These are phyloP conservation scores for Dactylellina leptospora DNA, from an alignment of 2,329 filamentous ascomycete species.

Conservation along the genomic window DNA sequence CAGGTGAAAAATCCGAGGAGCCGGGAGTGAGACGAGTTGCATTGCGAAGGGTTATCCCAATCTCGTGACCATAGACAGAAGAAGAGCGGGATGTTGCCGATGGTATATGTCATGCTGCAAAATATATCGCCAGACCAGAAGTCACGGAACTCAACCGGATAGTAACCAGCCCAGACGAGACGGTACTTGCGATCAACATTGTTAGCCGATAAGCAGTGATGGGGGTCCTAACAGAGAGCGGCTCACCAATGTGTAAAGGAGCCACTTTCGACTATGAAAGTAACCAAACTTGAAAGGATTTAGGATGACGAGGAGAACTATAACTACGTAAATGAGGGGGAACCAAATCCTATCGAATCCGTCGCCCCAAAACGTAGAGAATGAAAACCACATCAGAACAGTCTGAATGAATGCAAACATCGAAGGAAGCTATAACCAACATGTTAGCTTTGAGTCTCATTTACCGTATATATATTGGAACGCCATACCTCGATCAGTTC, in stretches of 20 bases:
- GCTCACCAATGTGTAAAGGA: slow-evolving; percentile 78
- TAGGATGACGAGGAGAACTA: slow-evolving; percentile 75
- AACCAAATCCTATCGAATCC: slow-evolving; percentile 77
- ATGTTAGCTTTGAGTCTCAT: slow-evolving; percentile 51
- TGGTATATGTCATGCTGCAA: slow-evolving; percentile 90
- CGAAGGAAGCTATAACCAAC: slow-evolving; percentile 72
- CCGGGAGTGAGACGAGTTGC: slow-evolving; percentile 85
- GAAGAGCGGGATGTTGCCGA: slow-evolving; percentile 89
- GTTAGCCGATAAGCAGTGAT: slow-evolving; percentile 61
- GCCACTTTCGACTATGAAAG: slow-evolving; percentile 81
- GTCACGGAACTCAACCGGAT: slow-evolving; percentile 94
- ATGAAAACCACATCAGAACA: slow-evolving; percentile 88
- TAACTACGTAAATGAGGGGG: slow-evolving; percentile 78
- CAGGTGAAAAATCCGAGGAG: slow-evolving; percentile 84
- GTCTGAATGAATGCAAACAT: slow-evolving; percentile 82
- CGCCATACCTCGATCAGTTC: slow-evolving; percentile 77
- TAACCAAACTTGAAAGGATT: slow-evolving; percentile 79
- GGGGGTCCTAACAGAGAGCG: too few relatives aligned
- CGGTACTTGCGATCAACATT: slow-evolving; percentile 67
- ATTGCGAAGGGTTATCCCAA: slow-evolving; percentile 77
- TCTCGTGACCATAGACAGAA: slow-evolving; percentile 87
- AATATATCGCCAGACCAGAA: slow-evolving; percentile 99
- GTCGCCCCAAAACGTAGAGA: slow-evolving; percentile 62
- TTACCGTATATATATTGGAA: too few relatives aligned
- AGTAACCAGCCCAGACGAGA: slow-evolving; percentile 81